These are phyloP conservation scores for Calonectria pseudoreteaudii DNA, from an alignment of 2,329 filamentous ascomycete genomes.

Conservation along the genomic window DNA sequence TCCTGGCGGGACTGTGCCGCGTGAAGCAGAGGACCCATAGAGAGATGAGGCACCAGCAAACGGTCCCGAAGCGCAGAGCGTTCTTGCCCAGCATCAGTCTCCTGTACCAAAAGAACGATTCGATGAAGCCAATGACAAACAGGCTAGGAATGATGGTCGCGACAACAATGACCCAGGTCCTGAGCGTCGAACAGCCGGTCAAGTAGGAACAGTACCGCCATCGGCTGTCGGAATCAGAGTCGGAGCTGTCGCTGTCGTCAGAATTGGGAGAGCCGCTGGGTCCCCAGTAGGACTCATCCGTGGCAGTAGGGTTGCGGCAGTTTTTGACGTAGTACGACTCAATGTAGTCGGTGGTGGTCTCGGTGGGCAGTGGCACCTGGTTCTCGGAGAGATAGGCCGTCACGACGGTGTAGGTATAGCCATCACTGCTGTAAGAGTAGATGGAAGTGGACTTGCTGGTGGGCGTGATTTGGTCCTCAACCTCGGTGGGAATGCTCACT, in stretches of 20 bases:
- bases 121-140: conserved; percentile 46
- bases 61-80: conserved; percentile 45
- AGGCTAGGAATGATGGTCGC: conserved; percentile 41
- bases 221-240: not conserved
- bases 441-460: conserved; percentile 11
- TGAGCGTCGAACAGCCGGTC: conserved; percentile 12
- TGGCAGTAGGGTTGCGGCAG: conserved; percentile 33
- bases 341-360: conserved; percentile 19
- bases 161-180: conserved; percentile 41
- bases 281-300: conserved; percentile 19
- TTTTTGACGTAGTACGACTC: conserved; percentile 33
- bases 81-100: conserved; percentile 45
- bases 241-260: not conserved
- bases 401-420: conserved; percentile 25
- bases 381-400: conserved; percentile 26
- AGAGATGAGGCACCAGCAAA: conserved; percentile 44
- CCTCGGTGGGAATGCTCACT: not conserved
- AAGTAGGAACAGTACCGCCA: not conserved
- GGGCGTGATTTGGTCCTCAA: conserved; percentile 21
- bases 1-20: conserved; percentile 22
- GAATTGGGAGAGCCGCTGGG: not conserved
- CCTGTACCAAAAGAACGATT: conserved; percentile 49
- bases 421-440: conserved; percentile 12
- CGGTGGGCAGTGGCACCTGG: conserved; percentile 23
- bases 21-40: conserved; percentile 32